phyloP scores from a whole-genome alignment of 1,284 basidiomycete species.

The Leccinum solheimii region DNA sequence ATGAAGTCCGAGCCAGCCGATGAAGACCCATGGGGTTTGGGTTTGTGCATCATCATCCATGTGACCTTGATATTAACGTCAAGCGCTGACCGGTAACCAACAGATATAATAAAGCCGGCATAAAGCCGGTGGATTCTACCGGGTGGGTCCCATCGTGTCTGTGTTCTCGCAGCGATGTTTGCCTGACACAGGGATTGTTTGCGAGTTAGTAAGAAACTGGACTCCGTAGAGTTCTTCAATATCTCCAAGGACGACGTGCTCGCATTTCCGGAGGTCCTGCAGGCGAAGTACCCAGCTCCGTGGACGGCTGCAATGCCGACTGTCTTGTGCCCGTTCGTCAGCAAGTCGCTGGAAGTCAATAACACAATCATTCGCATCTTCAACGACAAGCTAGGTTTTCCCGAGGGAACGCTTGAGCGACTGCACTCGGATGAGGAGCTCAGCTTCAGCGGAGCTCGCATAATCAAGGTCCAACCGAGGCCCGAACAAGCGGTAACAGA shows the following conservation, averaged over 20 bases:
- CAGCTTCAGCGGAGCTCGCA: background rate
- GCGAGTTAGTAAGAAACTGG: background rate
- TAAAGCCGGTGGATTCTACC: background rate
- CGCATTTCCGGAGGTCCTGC: too few species aligned
- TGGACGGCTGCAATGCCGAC: too few species aligned
- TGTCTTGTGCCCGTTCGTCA: too few species aligned
- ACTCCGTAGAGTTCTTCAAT: background rate
- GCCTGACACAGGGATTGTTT: background rate
- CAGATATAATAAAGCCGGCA: background rate
- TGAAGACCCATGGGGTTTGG: background rate
- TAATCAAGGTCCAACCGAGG: too few species aligned
- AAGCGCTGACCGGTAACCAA: background rate
- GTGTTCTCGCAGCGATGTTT: too few species aligned
- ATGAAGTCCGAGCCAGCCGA: background rate
- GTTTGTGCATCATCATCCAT: background rate
- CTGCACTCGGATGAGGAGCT: background rate
- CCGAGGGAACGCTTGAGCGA: background rate
- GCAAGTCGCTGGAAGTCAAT: too few species aligned
- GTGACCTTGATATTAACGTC: background rate
- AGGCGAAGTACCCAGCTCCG: too few species aligned
- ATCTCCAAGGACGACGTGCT: background rate
- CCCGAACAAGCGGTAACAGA: too few species aligned
- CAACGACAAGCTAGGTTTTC: background rate
- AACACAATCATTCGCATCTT: too few species aligned
- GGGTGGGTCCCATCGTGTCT: background rate